phyloP scores from a whole-genome alignment of 2,329 filamentous ascomycete species.

The Xylaria sp. region DNA sequence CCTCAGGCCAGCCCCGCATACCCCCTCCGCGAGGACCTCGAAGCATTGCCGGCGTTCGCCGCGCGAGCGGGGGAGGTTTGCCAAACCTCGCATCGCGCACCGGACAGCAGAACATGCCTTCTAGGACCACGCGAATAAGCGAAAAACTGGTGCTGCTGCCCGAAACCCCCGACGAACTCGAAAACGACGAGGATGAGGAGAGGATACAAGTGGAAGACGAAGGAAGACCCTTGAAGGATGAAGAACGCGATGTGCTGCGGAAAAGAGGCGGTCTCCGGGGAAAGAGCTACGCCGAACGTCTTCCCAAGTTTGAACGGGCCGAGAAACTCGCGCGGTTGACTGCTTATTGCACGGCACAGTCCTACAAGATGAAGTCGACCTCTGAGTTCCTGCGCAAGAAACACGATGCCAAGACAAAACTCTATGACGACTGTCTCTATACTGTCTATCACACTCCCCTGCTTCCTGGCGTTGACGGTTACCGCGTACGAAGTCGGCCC shows the following conservation, averaged over 20 bases:
- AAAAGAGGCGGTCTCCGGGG: slow-evolving; percentile 71
- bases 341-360: slow-evolving; percentile 95
- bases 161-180: slow-evolving; percentile 74
- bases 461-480: slow-evolving; percentile 85
- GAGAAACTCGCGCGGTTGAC: slow-evolving; percentile 91
- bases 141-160: slow-evolving; percentile 97
- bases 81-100: slow-evolving; percentile 57
- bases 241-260: slow-evolving; percentile 71
- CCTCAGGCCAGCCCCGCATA: slow-evolving; percentile 87
- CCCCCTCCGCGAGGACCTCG: slow-evolving; percentile 67
- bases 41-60: slow-evolving; percentile 58
- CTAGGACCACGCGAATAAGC: slow-evolving; percentile 90
- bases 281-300: slow-evolving; percentile 92
- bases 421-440: slow-evolving; percentile 98
- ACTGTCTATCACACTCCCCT: slow-evolving; percentile 93
- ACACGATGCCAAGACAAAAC: slow-evolving; percentile 91
- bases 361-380: slow-evolving; percentile 88
- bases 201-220: slow-evolving; percentile 58
- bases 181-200: slow-evolving; percentile 64
- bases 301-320: slow-evolving; percentile 87
- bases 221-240: slow-evolving; percentile 73
- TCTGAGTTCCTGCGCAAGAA: slow-evolving; percentile 87
- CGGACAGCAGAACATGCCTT: slow-evolving; percentile 73
- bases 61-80: slow-evolving; percentile 55
- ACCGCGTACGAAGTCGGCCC: slow-evolving; percentile 87